Evolutionary conservation across 441 rosid genomes (phyloP).

Genomic region (Raphanus hybrid): DNA sequence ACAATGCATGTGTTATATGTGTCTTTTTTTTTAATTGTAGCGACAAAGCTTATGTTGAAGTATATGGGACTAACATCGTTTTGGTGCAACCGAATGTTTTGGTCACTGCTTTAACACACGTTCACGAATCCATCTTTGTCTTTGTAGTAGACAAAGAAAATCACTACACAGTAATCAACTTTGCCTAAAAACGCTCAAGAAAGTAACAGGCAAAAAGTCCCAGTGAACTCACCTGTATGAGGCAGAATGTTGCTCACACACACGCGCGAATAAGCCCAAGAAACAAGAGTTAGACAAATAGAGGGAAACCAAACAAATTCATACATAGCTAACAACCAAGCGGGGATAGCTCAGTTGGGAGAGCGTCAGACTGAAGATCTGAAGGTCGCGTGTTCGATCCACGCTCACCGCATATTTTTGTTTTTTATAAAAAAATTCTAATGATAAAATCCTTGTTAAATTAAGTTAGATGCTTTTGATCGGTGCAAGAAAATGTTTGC

Average conservation of each 20-base stretch:
- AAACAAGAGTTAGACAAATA: not conserved
- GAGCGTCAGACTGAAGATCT: constrained; percentile 55
- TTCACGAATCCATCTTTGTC: constrained; percentile 59
- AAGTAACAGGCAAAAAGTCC: not conserved
- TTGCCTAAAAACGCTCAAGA: constrained; percentile 23
- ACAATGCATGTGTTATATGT: constrained; percentile 4
- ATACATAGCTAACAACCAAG: not conserved
- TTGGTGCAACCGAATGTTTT: constrained; percentile 59
- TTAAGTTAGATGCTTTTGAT: not conserved
- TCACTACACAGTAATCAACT: no score
- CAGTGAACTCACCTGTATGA: not conserved
- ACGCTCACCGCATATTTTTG: constrained; percentile 73
- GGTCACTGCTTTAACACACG: constrained; percentile 50
- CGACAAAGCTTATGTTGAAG: constrained; percentile 5
- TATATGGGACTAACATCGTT: not conserved
- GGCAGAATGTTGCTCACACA: not conserved
- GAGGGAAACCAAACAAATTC: not conserved
- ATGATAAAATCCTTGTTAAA: not conserved
- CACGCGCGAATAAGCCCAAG: not conserved
- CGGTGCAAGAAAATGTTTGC: not conserved
- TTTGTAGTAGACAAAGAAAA: constrained; percentile 18
- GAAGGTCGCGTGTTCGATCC: constrained; percentile 81
- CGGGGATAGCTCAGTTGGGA: constrained; percentile 54
- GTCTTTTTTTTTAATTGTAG: not conserved
- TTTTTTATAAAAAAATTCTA: not conserved